Evolutionary conservation across 2,329 filamentous ascomycete species (phyloP).

Genomic region (Hypomyces perniciosus): DNA sequence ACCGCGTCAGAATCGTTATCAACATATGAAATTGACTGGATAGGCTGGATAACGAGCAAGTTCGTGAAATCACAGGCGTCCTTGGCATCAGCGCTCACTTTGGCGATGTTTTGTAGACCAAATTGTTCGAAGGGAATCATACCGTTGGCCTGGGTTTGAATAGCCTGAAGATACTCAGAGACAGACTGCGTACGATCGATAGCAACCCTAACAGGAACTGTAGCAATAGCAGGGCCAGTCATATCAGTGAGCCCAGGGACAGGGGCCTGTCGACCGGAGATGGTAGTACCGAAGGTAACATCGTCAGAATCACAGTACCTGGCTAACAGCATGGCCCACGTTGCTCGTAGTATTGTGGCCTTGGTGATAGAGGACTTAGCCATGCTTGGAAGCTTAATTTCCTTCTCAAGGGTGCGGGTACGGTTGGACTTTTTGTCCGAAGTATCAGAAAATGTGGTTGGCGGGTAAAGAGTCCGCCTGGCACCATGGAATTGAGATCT

Average conservation of each 20-base stretch:
- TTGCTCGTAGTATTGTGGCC: slow-evolving; percentile 16
- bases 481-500: slow-evolving; percentile 10
- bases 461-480: slow-evolving; percentile 10
- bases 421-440: background rate
- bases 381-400: background rate
- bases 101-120: slow-evolving; percentile 21
- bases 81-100: slow-evolving; percentile 12
- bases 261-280: slow-evolving; percentile 18
- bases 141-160: slow-evolving; percentile 14
- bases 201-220: slow-evolving; percentile 10
- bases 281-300: slow-evolving; percentile 16
- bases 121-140: slow-evolving; percentile 19
- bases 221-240: slow-evolving; percentile 18
- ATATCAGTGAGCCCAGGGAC: slow-evolving; percentile 18
- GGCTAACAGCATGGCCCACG: slow-evolving; percentile 4
- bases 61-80: slow-evolving; percentile 18
- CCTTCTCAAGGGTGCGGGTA: background rate
- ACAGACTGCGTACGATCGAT: background rate
- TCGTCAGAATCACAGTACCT: slow-evolving; percentile 14
- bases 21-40: slow-evolving; percentile 3
- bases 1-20: background rate
- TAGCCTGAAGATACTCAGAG: slow-evolving; percentile 3
- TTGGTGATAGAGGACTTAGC: slow-evolving; percentile 12
- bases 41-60: slow-evolving; percentile 17
- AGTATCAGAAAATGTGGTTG: background rate